These are phyloP conservation scores for Gossypium sturtianum DNA, from an alignment of 345 rosid species.

Conservation along the genomic window DNA sequence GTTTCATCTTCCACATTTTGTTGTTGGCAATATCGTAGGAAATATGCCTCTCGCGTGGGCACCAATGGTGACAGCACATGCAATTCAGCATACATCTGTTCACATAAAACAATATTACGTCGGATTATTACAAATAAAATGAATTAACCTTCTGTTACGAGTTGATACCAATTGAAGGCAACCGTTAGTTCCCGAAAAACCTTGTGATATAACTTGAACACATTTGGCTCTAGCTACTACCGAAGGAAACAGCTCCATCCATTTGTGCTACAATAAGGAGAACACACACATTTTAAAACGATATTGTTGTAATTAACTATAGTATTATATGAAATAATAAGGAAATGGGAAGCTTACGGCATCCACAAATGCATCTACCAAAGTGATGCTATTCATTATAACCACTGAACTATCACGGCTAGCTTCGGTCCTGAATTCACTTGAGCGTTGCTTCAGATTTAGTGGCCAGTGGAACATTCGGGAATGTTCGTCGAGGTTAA, in stretches of 20 bases:
- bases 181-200: conserved; percentile 67
- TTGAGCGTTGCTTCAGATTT: conserved; percentile 33
- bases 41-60: conserved; percentile 74
- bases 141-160: not conserved
- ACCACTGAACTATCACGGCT: conserved; percentile 63
- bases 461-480: conserved; percentile 66
- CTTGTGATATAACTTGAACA: conserved; percentile 57
- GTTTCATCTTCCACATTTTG: conserved; percentile 59
- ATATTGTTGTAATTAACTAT: not conserved
- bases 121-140: too few relatives aligned
- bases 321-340: not conserved
- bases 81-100: conserved; percentile 82
- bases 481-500: conserved; percentile 60
- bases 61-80: conserved; percentile 80
- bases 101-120: not conserved
- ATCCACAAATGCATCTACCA: conserved; percentile 74
- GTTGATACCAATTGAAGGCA: conserved; percentile 68
- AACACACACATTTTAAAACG: not conserved
- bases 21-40: conserved; percentile 79
- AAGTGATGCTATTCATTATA: conserved; percentile 82
- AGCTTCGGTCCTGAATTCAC: conserved; percentile 58
- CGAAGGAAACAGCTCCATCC: conserved; percentile 91
- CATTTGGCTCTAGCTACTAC: conserved; percentile 81
- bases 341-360: conserved; percentile 43
- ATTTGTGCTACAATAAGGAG: conserved; percentile 48